Percentiles rank a stretch among this genome's conserved stretches.
phyloP scores from a whole-genome alignment of 768 basidiomycete species.

The Leucocoprinus sp. region DNA sequence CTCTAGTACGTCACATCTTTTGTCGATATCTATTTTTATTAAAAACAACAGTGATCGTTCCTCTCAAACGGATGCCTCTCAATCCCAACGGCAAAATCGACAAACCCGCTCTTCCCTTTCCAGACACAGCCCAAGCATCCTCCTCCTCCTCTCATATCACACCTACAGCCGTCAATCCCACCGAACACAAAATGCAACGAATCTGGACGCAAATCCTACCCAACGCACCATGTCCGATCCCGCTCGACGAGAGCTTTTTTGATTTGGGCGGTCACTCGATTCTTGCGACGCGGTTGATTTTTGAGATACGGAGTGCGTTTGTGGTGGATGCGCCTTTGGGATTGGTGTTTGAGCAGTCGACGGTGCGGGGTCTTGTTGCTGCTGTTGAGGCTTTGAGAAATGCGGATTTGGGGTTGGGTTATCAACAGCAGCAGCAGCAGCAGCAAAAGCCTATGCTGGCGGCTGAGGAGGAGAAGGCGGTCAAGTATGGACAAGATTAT shows the following conservation, averaged over 20 bases:
- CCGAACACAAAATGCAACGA: conserved; percentile 72
- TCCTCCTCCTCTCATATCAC: conserved; percentile 22
- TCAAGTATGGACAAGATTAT: conserved; percentile 78
- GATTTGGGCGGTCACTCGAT: conserved; percentile 98
- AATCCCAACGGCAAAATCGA: conserved; percentile 99
- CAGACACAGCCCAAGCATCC: conserved; percentile 77
- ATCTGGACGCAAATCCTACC: conserved; percentile 84
- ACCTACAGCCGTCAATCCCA: conserved; percentile 36
- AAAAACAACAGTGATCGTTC: conserved; percentile 86
- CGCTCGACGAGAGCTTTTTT: conserved; percentile 92
- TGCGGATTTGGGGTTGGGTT: conserved; percentile 66
- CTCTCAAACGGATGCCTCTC: conserved; percentile 89
- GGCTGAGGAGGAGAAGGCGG: conserved; percentile 18
- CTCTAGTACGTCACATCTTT: conserved; percentile 49
- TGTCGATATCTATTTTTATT: conserved; percentile 4
- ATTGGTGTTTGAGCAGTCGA: conserved; percentile 86
- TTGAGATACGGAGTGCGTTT: conserved; percentile 91
- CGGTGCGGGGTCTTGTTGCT: conserved; percentile 65
- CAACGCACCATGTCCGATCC: conserved; percentile 66
- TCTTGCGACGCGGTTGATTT: conserved; percentile 92
- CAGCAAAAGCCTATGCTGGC: neutral
- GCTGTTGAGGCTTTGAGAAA: conserved; percentile 71
- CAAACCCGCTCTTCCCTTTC: conserved; percentile 97
- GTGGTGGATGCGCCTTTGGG: conserved; percentile 87
- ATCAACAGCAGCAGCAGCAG: no score